Evolutionary conservation across 495 filamentous ascomycete species (phyloP).

Genomic region (Talaromyces liani): DNA sequence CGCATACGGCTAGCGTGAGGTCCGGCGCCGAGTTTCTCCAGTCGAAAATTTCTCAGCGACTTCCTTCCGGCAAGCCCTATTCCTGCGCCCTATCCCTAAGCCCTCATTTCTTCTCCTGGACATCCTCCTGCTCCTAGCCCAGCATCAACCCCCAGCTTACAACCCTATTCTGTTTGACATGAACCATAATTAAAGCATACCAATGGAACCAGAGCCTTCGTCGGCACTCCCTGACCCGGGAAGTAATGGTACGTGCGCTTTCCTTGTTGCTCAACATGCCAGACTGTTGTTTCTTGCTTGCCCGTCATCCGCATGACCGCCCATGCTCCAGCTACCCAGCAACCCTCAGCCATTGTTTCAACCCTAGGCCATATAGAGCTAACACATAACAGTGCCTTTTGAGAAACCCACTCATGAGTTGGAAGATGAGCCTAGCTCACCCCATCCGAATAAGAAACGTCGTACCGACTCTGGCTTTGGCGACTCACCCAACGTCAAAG

Average conservation of each 20-base stretch:
- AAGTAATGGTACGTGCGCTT: slow-evolving; percentile 29
- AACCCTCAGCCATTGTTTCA: not conserved
- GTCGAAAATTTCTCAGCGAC: slow-evolving; percentile 6
- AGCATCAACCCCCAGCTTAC: slow-evolving; percentile 8
- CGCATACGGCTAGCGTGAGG: not conserved
- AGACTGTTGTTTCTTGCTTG: not conserved
- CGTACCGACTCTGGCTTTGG: slow-evolving; percentile 27
- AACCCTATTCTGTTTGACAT: slow-evolving; percentile 29
- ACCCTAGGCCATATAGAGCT: not conserved
- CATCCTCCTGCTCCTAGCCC: slow-evolving; percentile 17
- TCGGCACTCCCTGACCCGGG: slow-evolving; percentile 21
- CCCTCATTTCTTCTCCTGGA: slow-evolving; percentile 48
- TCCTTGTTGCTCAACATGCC: not conserved
- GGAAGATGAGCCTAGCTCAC: slow-evolving; percentile 26
- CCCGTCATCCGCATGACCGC: not conserved
- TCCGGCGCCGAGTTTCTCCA: slow-evolving; percentile 7
- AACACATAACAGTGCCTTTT: slow-evolving; percentile 10
- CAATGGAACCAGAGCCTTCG: slow-evolving; percentile 27
- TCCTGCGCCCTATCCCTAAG: slow-evolving; percentile 45
- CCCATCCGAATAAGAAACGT: slow-evolving; percentile 36
- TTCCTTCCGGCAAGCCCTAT: slow-evolving; percentile 22
- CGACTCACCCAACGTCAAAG: slow-evolving; percentile 16
- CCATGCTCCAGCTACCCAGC: not conserved
- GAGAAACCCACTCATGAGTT: slow-evolving; percentile 27
- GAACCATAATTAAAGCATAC: slow-evolving; percentile 16